Conservation (phyloP, 2,329 filamentous ascomycete species). For the Colletotrichum zoysiae region DNA sequence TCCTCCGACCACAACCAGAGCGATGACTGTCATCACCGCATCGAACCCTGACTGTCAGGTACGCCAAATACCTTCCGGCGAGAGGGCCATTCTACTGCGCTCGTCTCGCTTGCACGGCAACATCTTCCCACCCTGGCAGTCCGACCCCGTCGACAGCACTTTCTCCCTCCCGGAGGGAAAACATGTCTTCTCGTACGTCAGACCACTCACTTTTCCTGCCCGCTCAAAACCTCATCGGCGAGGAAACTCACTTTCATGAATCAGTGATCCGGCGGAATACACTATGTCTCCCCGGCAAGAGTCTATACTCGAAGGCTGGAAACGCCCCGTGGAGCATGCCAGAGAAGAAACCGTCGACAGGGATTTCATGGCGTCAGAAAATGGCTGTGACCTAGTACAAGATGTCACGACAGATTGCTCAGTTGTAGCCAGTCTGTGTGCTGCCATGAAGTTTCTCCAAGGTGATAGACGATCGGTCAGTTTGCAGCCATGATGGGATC, state of each 20-base stretch:
- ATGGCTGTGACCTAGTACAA: slow-evolving; percentile 86
- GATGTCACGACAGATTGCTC: slow-evolving; percentile 97
- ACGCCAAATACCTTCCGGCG: slow-evolving; percentile 74
- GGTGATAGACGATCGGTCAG: slow-evolving; percentile 77
- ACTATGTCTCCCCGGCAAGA: slow-evolving; percentile 80
- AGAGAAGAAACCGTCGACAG: slow-evolving; percentile 52
- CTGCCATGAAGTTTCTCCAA: slow-evolving; percentile 77
- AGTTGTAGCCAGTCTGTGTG: slow-evolving; percentile 94
- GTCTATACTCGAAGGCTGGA: slow-evolving; percentile 86
- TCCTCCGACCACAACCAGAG: slow-evolving; percentile 46
- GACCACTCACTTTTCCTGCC: neutral
- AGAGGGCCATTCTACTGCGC: slow-evolving; percentile 81
- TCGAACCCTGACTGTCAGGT: slow-evolving; percentile 50
- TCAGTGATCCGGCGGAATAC: slow-evolving; percentile 76
- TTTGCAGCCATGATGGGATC: slow-evolving; percentile 14
- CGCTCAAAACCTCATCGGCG: slow-evolving; percentile 29
- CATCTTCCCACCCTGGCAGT: slow-evolving; percentile 88
- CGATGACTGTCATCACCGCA: slow-evolving; percentile 2
- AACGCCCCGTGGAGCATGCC: slow-evolving; percentile 77
- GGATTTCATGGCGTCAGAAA: slow-evolving; percentile 67
- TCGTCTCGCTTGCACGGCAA: slow-evolving; percentile 85
- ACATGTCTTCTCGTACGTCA: slow-evolving; percentile 72
- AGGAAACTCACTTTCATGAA: slow-evolving; percentile 32
- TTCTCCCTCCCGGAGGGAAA: slow-evolving; percentile 69
- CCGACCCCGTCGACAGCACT: slow-evolving; percentile 68